Evolutionary conservation across 1,284 basidiomycete species (phyloP).

Genomic region (Ceratobasidium sp.): DNA sequence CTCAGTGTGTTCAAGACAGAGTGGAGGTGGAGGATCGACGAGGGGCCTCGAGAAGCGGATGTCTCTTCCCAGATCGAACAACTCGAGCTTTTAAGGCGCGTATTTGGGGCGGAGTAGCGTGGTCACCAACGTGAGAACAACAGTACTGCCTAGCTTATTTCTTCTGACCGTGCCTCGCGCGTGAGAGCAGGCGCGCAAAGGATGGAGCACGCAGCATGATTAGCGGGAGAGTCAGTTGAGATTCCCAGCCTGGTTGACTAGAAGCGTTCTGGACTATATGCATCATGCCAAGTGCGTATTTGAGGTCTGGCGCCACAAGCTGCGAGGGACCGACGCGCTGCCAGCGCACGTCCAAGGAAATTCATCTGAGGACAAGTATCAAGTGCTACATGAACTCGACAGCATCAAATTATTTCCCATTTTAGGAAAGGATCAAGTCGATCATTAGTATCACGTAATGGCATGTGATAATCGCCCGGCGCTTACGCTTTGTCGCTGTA

Average conservation of each 20-base stretch:
- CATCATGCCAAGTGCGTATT: constrained; percentile 6
- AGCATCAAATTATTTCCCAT: background rate
- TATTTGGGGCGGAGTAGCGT: background rate
- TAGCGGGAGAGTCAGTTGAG: constrained; percentile 22
- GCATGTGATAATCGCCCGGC: constrained; percentile 13
- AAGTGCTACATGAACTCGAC: constrained; percentile 17
- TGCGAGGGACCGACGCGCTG: background rate
- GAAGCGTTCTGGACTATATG: constrained; percentile 14
- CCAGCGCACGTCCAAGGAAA: background rate
- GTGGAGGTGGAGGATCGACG: background rate
- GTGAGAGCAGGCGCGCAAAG: constrained; percentile 22
- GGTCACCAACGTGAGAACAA: constrained; percentile 15
- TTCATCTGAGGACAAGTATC: constrained; percentile 8
- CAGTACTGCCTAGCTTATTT: background rate
- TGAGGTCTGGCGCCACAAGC: background rate
- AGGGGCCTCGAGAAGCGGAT: constrained; percentile 21
- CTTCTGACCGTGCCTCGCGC: background rate
- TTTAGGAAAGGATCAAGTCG: background rate
- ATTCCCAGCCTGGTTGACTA: constrained; percentile 5
- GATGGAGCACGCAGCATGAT: constrained; percentile 10
- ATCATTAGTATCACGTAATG: background rate
- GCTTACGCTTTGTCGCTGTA: constrained; percentile 4
- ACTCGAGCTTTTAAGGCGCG: constrained; percentile 3
- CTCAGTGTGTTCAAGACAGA: background rate
- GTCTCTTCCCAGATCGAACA: background rate